Base-by-base conservation (phyloP, 805 yeast species). In the Nakazawaea molendinolei region DNA sequence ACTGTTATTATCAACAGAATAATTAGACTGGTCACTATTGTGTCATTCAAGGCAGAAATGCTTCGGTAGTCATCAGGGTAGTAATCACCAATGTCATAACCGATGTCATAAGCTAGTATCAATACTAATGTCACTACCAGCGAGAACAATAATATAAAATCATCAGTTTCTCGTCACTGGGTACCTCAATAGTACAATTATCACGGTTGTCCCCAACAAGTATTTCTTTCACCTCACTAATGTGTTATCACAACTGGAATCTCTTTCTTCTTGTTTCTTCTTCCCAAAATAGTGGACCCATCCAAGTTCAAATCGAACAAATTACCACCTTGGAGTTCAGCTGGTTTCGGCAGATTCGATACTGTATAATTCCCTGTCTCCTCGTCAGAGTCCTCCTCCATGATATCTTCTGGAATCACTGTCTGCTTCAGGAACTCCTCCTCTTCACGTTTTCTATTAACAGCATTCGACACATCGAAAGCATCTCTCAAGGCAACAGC, bases 401-500 rank as follows among this genome's bases (percentile, higher is more conserved):
- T 53, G 25, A 55, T 44, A 17, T 28, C 23, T 4, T 20, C 18
- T 5, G 17, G 5, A 10, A n/a, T n/a, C n/a, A n/a, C n/a, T n/a
- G n/a, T n/a, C n/a, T n/a, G 17, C 28, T 23, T 22, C 28, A 5
- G 9, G 20, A 6, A 10, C 67, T 7, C 67, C 65, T 28, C 28
- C 46, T 71, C 79, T 53, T 74, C 79, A 3, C 73, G 74, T 64
- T 67, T 65, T 51, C 79, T 60, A 48, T 71, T 77, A 10, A 74
- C 78, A 0, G 79, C 79, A n/a, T 76, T 60, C 1, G 79, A 70
- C 15, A 74, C 69, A 47, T 74, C 80, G 52, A 72, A 72, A 10
- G 77, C 79, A 42, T 74, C 80, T 41, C 72, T 63, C 55, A 74
- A 61, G 2, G 78, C 79, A 42, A 67, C 70, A 2, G 76, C 76